Evolutionary conservation across 805 yeast species (phyloP), one percentile per base, ranked within the genome.

Genomic region (Yarrowia phangngaensis): DNA sequence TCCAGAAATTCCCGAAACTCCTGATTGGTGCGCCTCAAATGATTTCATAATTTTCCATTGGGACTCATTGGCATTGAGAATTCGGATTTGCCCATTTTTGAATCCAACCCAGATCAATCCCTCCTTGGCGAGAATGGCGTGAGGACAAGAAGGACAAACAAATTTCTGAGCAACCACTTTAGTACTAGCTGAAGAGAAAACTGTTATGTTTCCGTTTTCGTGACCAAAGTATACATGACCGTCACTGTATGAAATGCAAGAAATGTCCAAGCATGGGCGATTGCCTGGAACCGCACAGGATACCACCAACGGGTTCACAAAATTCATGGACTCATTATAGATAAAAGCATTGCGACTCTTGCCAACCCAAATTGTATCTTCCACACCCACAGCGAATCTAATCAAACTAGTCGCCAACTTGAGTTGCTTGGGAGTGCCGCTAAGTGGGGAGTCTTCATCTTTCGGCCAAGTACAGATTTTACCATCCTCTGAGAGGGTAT

Each of bases 401-500:
- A 30, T 58, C 49, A 61, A 61, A 12, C 58, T 54, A 9, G 61
- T 56, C 6, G 62, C 55, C 7, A 62, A 56, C 12, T 65, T 52
- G 30, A 55, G 56, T 2, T 66, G 49, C 43, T 52, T 56, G 4
- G 69, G 66, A 16, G 55, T 50, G 4, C 48, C 54, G 16, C 54
- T 50, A 12, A 62, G 24, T 13, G 40, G 50, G 3, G 38, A 30
- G n/a, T 51, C 53, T 8, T 53, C 53, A 15, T 52, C 55, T 4
- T 49, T 22, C 2, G 54, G 53, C 72, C 72, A 68, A 1, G 63
- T 51, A 43, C 61, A 60, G 1, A 67, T 43, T 32, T 63, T 59
- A 2, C 72, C 71, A 17, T 65, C 69, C 3, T 61, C 66, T 31
- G 68, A 67, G 17, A 69, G 29, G 2, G 69, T 62, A 61, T 67